Base-by-base conservation (phyloP, 106 monocot genomes). In the Gastrodia elata region DNA sequence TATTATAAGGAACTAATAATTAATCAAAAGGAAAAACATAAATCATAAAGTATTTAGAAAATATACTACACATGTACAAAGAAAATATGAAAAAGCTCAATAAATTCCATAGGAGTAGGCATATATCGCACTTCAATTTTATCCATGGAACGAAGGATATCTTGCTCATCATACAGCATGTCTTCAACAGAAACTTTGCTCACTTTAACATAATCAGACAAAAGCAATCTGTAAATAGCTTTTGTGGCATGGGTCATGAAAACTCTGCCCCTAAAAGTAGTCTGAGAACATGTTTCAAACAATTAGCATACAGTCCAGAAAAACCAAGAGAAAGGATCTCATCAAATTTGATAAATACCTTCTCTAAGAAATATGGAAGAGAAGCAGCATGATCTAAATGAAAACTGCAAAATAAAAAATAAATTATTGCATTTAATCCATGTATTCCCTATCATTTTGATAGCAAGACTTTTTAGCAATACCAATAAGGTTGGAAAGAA, bases 161-260 rank as follows among this genome's bases (percentile, higher is more conserved):
- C 97, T 72, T 91, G 82, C 71, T 97, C 97, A 75, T 97, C 93
- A 82, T 72, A 97, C 36, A 97, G 65, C 93, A 97, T 97, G 80
- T 97, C 97, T 65, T 97, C 97, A 39, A 97, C 97, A 72, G 97
- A 93, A 33, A 97, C 97, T 84, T 97, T 97, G 79, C 97, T 93
- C 43, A 97, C 97, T 88, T 97, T 97, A 39, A 97, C 93, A 83
- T 97, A 97, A 80, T 97, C 97, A 25, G 90, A 86, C 44, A 97
- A 78, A 43, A 93, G 87, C 64, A 97, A 78, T 61, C 76, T 85
- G 77, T 93, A 97, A 57, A 97, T 93, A 40, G 93, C 97, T 81
- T 97, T 97, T 43, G 97, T 97, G 76, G 97, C 89, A 85, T 97
- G 97, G 15, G 97, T 97, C 97, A 97, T 97, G 78, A 90, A 97